Evolutionary conservation across 75 land plant genomes (phyloP).

Genomic region (Sequoia sempervirens): DNA sequence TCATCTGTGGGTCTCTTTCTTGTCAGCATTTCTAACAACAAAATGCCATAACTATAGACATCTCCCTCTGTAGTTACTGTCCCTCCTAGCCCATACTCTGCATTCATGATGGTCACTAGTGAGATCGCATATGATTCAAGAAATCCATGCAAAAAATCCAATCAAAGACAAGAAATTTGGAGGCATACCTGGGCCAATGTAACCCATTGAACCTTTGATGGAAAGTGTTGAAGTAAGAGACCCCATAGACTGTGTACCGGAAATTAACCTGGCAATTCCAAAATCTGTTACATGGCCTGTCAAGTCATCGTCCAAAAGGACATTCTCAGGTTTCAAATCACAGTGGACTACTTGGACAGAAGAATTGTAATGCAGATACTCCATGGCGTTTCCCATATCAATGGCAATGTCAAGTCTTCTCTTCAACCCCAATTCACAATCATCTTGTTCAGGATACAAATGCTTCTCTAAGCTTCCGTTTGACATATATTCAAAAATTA

Average conservation of each 20-base stretch:
- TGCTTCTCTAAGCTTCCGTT: constrained; percentile 7
- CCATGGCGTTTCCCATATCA: constrained; percentile 11
- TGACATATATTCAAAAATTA: not conserved
- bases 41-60: not conserved
- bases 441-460: not conserved
- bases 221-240: not conserved
- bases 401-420: not conserved
- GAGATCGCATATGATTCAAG: not conserved
- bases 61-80: not conserved
- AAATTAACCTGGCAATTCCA: constrained; percentile 9
- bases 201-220: not conserved
- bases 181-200: not conserved
- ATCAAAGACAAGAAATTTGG: not conserved
- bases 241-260: not conserved
- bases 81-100: not conserved
- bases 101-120: not conserved
- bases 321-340: constrained; percentile 20
- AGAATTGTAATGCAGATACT: constrained; percentile 10
- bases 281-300: constrained; percentile 15
- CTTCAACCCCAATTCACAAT: not conserved
- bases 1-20: not conserved
- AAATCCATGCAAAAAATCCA: not conserved
- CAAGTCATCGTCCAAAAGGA: constrained; percentile 8
- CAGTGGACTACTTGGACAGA: constrained; percentile 10
- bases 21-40: not conserved